Base-by-base conservation (phyloP, 768 basidiomycete genomes). In the Leucocoprinus sp. region DNA sequence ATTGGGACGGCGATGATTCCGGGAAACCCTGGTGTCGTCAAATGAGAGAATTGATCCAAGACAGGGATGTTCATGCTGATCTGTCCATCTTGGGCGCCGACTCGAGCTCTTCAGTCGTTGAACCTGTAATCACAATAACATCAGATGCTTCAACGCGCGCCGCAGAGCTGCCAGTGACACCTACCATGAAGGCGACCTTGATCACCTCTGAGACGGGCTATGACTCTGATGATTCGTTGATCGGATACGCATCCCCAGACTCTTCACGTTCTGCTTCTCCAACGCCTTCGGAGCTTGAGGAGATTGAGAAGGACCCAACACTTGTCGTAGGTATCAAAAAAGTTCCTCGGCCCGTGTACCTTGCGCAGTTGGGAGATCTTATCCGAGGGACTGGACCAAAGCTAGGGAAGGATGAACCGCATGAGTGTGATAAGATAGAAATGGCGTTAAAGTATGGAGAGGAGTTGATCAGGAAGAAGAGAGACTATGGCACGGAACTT, bases 181-280 rank as follows among this genome's bases (percentile, higher is more conserved):
- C 42, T 9, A 8, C 48, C 9, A 37, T 48, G 19, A 57, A 46
- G 41, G 55, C 54, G n/a, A 54, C 53, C 11, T 52, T 62, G 26
- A 48, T 58, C 4, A 23, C 52, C 14, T 53, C 50, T 2, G 50
- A 54, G 18, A 43, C 49, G 36, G 72, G 66, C 24, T 74, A 77
- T 37, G 88, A 93, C 55, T 93, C 93, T 6, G 85, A 90, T 53
- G 85, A 84, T 56, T 88, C 95, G 42, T 75, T 93, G 0, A 76
- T 76, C 2, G 91, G 90, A 3, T 96, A 95, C 60, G 75, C 74
- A 5, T 84, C 84, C 1, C 65, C 69, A 14, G 66, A 73, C 18
- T 84, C 82, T 8, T 64, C 63, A 8, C 84, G 84, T 14, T 82
- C 88, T 1, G 61, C 76, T 4, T 93, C 92, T 1, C 93, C 93